Conservation (phyloP, 2,329 filamentous ascomycete species). For the Trichophyton equinum region DNA sequence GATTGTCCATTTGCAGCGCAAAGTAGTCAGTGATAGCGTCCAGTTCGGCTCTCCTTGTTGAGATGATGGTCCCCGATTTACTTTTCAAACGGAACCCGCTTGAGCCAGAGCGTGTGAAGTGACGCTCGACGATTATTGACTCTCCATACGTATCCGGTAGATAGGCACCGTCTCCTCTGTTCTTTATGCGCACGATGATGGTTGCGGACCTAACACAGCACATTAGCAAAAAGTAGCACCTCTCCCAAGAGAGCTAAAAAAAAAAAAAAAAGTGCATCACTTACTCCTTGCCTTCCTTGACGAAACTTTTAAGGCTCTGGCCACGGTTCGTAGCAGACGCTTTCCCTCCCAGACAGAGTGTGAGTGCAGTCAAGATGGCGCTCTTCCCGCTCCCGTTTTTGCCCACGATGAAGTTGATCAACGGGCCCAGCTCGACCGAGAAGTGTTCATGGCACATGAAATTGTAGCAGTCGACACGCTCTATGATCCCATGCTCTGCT, state of each 20-base stretch:
- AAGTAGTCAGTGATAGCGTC: slow-evolving; percentile 92
- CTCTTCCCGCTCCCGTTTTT: slow-evolving; percentile 98
- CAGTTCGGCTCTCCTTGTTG: slow-evolving; percentile 71
- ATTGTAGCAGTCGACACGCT: slow-evolving; percentile 75
- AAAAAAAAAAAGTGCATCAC: slow-evolving; percentile 20
- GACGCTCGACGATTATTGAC: slow-evolving; percentile 78
- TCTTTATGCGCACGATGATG: slow-evolving; percentile 79
- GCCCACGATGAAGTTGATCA: slow-evolving; percentile 96
- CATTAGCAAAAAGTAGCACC: slow-evolving; percentile 1
- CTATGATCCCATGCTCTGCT: slow-evolving; percentile 74
- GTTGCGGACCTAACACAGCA: slow-evolving; percentile 38
- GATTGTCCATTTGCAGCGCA: slow-evolving; percentile 88
- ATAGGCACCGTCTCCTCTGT: slow-evolving; percentile 73
- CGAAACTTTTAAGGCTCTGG: slow-evolving; percentile 74
- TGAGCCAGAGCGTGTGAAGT: slow-evolving; percentile 62
- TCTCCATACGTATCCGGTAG: slow-evolving; percentile 70
- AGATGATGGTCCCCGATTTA: slow-evolving; percentile 55
- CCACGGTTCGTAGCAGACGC: slow-evolving; percentile 86
- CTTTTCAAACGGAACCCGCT: slow-evolving; percentile 84
- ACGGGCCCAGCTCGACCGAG: slow-evolving; percentile 70
- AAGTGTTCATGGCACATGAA: slow-evolving; percentile 93
- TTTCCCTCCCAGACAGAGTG: slow-evolving; percentile 87
- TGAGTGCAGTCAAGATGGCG: slow-evolving; percentile 83
- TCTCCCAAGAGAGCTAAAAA: not conserved
- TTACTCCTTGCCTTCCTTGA: slow-evolving; percentile 75